Evolutionary conservation across 139 green algal genomes (phyloP).

Genomic region (Trebouxia sp.): DNA sequence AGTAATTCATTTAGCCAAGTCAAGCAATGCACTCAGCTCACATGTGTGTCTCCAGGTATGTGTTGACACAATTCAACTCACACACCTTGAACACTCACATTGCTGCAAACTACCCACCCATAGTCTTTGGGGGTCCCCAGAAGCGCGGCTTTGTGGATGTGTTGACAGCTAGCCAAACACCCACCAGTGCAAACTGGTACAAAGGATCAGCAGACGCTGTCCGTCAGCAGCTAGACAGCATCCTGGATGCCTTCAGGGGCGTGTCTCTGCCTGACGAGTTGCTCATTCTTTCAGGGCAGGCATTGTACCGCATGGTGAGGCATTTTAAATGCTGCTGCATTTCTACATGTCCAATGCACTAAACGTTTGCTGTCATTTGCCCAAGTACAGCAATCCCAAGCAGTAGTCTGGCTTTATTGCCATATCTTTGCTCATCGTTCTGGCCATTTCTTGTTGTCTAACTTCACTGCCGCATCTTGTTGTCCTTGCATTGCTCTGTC

Average conservation of each 20-base stretch:
- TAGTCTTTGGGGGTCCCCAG: slow-evolving; percentile 43
- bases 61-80: slow-evolving; percentile 68
- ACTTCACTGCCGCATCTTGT: too few species aligned
- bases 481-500: too few species aligned
- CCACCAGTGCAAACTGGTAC: slow-evolving; percentile 42
- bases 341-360: too few species aligned
- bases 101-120: slow-evolving; percentile 49
- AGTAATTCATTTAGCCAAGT: neutral
- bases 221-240: slow-evolving; percentile 48
- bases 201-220: slow-evolving; percentile 55
- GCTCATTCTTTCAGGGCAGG: slow-evolving; percentile 41
- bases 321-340: too few species aligned
- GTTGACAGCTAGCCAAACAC: slow-evolving; percentile 57
- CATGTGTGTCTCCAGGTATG: slow-evolving; percentile 46
- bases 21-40: neutral
- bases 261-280: slow-evolving; percentile 31
- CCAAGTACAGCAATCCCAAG: neutral
- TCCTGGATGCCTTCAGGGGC: slow-evolving; percentile 42
- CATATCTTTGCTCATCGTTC: too few species aligned
- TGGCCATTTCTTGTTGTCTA: too few species aligned
- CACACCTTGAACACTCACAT: slow-evolving; percentile 60
- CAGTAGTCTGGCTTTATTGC: too few species aligned
- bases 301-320: slow-evolving; percentile 47
- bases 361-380: neutral
- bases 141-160: slow-evolving; percentile 58